A percentile compares a stretch with the other conserved stretches of the same genome.
phyloP scores from a whole-genome alignment of 371 early-diverging fungal species.

The Fennellomyces sp. region DNA sequence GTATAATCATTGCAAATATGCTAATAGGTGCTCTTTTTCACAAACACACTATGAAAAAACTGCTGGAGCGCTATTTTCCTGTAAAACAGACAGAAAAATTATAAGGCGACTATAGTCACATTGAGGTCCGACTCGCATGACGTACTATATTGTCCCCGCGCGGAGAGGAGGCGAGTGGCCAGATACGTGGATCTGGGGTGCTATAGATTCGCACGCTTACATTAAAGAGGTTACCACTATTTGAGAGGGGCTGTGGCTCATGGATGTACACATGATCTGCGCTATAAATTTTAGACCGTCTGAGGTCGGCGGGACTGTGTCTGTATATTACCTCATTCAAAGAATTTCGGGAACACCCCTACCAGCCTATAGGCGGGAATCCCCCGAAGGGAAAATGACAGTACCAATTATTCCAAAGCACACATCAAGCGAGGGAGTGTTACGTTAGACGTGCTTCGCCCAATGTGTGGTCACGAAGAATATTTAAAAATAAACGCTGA shows the following conservation, averaged over 20 bases:
- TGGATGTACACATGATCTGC: constrained; percentile 1
- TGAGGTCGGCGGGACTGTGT: background rate
- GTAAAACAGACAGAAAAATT: too few species aligned
- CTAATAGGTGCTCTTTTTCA: too few species aligned
- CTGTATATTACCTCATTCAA: background rate
- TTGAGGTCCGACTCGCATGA: too few species aligned
- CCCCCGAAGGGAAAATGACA: background rate
- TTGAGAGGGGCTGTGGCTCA: background rate
- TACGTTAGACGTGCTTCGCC: constrained; percentile 2
- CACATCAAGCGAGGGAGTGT: background rate
- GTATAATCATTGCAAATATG: too few species aligned
- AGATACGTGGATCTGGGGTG: too few species aligned
- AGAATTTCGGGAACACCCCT: background rate
- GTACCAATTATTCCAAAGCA: background rate
- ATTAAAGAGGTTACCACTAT: background rate
- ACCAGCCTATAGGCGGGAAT: background rate
- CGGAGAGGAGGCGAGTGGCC: too few species aligned
- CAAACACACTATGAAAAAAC: too few species aligned
- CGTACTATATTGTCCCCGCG: too few species aligned
- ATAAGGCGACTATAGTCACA: too few species aligned
- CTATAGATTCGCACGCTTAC: constrained; percentile 3
- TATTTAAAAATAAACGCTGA: background rate
- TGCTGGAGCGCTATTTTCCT: too few species aligned
- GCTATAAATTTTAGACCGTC: background rate
- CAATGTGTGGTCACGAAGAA: background rate